Base-by-base conservation (phyloP, 163 green algal genomes). In the Scenedesmus sp. region DNA sequence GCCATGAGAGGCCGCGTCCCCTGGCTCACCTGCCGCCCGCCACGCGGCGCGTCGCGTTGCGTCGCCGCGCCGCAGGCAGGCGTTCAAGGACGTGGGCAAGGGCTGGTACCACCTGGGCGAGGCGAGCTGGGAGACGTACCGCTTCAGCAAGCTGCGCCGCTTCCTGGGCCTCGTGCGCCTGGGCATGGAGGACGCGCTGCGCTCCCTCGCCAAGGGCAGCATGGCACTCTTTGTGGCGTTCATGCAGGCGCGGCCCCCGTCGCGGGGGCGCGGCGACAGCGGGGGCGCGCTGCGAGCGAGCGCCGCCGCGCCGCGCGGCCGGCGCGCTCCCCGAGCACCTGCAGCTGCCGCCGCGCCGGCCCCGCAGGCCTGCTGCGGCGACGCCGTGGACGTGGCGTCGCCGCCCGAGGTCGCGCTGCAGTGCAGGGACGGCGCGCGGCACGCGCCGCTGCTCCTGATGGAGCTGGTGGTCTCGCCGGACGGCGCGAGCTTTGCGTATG, bases 51-150 rank as follows among this genome's bases (percentile, higher is more conserved):
- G n/a, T n/a, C n/a, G n/a, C n/a, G n/a, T n/a, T n/a, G 47, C 17
- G 47, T n/a, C 17, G 13, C 17, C 33, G 36, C 24, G 29, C 11
- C 20, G 31, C 75, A 85, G 77, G 64, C 65, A 51, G 26, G 78
- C 69, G 14, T 82, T 88, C 57, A 84, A 82, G 47, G 84, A 91
- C 64, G 89, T 90, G 34, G 84, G 92, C 78, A 97, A 97, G 86
- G 92, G 92, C 63, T 97, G 92, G 92, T 97, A 92, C 87, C 93
- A 95, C 78, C 76, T 96, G 60, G 71, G 89, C 24, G 92, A 96
- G 83, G 80, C 66, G 56, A 92, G 91, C 72, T 90, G 88, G 72
- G 81, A 89, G 56, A 90, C 84, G 26, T 93, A 94, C 70, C 82
- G 88, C 63, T 92, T 91, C 80, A 91, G 84, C 79, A 96, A 96